A percentile compares a stretch with the other conserved stretches of the same genome.
phyloP scores from a whole-genome alignment of 163 green algal genomes.

The Volvox carteri region DNA sequence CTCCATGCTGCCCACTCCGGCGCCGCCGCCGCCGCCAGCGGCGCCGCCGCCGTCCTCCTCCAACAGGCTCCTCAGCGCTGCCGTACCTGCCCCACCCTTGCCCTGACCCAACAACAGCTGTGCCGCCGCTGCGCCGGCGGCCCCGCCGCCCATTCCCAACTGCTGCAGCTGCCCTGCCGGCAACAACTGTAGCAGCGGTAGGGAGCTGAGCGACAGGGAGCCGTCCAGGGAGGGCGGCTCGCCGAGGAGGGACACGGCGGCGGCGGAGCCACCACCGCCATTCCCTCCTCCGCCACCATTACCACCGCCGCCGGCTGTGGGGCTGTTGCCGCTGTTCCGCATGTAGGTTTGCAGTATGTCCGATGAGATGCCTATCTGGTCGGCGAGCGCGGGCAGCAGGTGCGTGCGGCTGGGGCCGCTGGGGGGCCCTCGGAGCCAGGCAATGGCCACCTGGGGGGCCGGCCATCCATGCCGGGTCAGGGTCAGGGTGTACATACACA shows the following conservation, averaged over 20 bases:
- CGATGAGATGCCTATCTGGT: constrained; percentile 26
- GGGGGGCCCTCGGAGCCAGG: constrained; percentile 21
- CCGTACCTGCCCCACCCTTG: background rate
- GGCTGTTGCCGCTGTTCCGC: constrained; percentile 10
- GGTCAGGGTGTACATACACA: no score
- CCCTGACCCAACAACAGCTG: constrained; percentile 26
- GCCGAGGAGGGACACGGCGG: background rate
- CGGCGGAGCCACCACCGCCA: background rate
- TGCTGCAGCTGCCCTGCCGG: constrained; percentile 43
- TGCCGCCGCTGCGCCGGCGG: constrained; percentile 10
- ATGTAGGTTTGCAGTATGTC: constrained; percentile 34
- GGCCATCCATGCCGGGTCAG: no score
- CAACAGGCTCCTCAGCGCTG: constrained; percentile 10
- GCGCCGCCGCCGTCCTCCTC: background rate
- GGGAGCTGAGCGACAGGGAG: background rate
- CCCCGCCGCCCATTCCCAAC: constrained; percentile 11
- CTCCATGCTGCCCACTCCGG: background rate
- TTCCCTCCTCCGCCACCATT: background rate
- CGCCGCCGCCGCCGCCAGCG: background rate
- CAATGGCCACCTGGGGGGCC: background rate
- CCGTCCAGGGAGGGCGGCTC: background rate
- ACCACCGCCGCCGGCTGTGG: background rate
- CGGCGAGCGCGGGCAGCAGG: constrained; percentile 12
- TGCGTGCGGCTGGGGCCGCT: constrained; percentile 6
- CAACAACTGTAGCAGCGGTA: constrained; percentile 47